Percentiles rank a stretch among this genome's conserved stretches.
These are phyloP conservation scores for Aspergillus sp. DNA, from an alignment of 2,329 filamentous ascomycete species.

Conservation along the genomic window DNA sequence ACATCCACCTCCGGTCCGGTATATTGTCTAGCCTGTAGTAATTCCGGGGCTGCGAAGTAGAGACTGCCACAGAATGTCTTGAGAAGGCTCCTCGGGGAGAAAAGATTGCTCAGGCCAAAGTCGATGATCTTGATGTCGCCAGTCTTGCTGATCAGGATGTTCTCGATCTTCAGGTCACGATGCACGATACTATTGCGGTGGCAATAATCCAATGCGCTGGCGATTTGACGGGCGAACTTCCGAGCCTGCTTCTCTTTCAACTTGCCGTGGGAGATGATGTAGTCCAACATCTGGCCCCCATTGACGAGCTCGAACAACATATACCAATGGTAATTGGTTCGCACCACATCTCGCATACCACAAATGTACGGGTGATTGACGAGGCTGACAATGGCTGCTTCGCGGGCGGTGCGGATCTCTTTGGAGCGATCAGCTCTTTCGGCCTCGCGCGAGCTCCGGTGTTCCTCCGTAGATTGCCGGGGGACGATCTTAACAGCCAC, in stretches of 20 bases:
- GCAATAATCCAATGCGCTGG: slow-evolving; percentile 94
- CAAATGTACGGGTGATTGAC: slow-evolving; percentile 95
- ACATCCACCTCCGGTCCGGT: slow-evolving; percentile 95
- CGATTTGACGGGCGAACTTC: slow-evolving; percentile 96
- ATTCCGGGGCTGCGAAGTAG: slow-evolving; percentile 94
- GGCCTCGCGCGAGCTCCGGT: slow-evolving; percentile 69
- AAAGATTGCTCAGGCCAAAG: slow-evolving; percentile 95
- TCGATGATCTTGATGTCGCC: slow-evolving; percentile 99
- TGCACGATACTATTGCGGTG: slow-evolving; percentile 98
- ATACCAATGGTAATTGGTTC: slow-evolving; percentile 98
- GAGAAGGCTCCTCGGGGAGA: slow-evolving; percentile 78
- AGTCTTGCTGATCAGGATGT: slow-evolving; percentile 98
- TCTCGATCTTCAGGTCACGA: slow-evolving; percentile 96
- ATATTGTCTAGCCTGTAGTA: slow-evolving; percentile 90
- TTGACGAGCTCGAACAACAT: slow-evolving; percentile 99
- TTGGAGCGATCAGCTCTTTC: slow-evolving; percentile 95
- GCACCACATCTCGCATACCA: slow-evolving; percentile 89
- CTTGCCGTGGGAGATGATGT: slow-evolving; percentile 97
- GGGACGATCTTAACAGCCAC: slow-evolving; percentile 98
- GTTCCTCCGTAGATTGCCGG: slow-evolving; percentile 83
- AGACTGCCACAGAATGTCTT: slow-evolving; percentile 98
- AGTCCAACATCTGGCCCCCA: slow-evolving; percentile 98
- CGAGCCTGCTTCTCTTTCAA: slow-evolving; percentile 97
- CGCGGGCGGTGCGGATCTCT: slow-evolving; percentile 89
- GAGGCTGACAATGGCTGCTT: slow-evolving; percentile 93